Evolutionary conservation across 2,329 filamentous ascomycete genomes (phyloP).

Genomic region (Dothistroma pini): DNA sequence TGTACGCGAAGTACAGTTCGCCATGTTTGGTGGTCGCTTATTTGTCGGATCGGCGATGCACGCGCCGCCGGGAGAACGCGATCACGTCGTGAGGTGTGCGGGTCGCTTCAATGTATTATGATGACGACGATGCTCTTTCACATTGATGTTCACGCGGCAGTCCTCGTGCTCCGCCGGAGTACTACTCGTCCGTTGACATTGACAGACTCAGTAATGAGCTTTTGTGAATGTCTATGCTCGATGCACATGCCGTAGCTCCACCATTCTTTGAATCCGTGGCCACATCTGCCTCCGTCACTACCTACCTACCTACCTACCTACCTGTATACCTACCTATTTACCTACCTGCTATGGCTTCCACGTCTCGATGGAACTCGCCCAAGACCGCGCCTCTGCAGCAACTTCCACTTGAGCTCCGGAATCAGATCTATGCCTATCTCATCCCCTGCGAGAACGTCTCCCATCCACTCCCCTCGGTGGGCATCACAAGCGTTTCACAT

Average conservation of each 20-base stretch:
- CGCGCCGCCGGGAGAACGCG: not conserved
- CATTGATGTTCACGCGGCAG: not conserved
- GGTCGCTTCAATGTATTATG: not conserved
- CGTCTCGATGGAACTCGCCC: not conserved
- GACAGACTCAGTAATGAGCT: too few species aligned
- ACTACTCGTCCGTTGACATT: too few species aligned
- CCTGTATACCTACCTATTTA: not conserved
- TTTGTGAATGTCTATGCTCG: too few species aligned
- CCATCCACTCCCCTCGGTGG: slow-evolving; percentile 32
- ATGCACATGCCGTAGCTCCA: too few species aligned
- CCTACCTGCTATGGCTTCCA: not conserved
- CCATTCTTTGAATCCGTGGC: too few species aligned
- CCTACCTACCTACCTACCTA: not conserved
- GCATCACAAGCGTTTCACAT: slow-evolving; percentile 35
- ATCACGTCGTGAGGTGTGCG: too few species aligned
- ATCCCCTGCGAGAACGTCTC: slow-evolving; percentile 28
- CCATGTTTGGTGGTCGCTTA: not conserved
- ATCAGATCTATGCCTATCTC: slow-evolving; percentile 40
- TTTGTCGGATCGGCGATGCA: slow-evolving; percentile 6
- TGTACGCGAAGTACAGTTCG: not conserved
- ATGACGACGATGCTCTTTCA: not conserved
- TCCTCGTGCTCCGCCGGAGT: too few species aligned
- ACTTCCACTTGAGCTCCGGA: slow-evolving; percentile 44
- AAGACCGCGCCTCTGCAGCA: slow-evolving; percentile 26
- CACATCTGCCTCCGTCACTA: not conserved